These are phyloP conservation scores for Phylloporus scabripes DNA, from an alignment of 768 basidiomycete genomes.

Conservation along the genomic window DNA sequence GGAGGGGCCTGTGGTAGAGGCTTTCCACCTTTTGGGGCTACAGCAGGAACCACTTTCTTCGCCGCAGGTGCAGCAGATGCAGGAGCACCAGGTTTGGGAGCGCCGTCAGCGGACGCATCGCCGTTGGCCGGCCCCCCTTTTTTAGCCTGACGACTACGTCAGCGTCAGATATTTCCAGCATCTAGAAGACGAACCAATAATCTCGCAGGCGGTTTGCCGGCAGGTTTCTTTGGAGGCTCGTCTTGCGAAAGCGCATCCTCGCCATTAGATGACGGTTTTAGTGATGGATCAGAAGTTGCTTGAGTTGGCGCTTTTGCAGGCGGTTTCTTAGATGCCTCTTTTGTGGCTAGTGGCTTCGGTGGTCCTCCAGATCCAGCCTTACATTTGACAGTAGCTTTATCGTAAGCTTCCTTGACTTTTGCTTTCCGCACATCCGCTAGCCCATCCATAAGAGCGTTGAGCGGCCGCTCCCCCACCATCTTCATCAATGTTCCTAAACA, in stretches of 20 bases:
- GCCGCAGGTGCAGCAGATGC: constrained; percentile 30
- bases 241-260: constrained; percentile 24
- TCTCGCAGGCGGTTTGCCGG: constrained; percentile 48
- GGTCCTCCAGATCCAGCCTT: constrained; percentile 59
- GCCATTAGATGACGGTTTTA: constrained; percentile 14
- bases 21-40: constrained; percentile 43
- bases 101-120: constrained; percentile 16
- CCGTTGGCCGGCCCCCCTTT: constrained; percentile 41
- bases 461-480: constrained; percentile 90
- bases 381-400: constrained; percentile 87
- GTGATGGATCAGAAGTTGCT: constrained; percentile 10
- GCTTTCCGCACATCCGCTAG: constrained; percentile 82
- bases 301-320: constrained; percentile 28
- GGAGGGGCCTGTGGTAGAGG: constrained; percentile 43
- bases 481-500: constrained; percentile 91
- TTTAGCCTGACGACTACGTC: constrained; percentile 39
- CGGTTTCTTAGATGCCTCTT: constrained; percentile 36
- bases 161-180: background rate
- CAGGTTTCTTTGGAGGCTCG: constrained; percentile 37
- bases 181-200: constrained; percentile 31
- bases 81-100: constrained; percentile 20
- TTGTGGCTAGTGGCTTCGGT: constrained; percentile 33
- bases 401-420: constrained; percentile 92
- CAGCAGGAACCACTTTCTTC: constrained; percentile 42
- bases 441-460: constrained; percentile 81